These are phyloP conservation scores for Rhodotorula sphaerocarpa DNA, from an alignment of 768 basidiomycete species.

Conservation along the genomic window DNA sequence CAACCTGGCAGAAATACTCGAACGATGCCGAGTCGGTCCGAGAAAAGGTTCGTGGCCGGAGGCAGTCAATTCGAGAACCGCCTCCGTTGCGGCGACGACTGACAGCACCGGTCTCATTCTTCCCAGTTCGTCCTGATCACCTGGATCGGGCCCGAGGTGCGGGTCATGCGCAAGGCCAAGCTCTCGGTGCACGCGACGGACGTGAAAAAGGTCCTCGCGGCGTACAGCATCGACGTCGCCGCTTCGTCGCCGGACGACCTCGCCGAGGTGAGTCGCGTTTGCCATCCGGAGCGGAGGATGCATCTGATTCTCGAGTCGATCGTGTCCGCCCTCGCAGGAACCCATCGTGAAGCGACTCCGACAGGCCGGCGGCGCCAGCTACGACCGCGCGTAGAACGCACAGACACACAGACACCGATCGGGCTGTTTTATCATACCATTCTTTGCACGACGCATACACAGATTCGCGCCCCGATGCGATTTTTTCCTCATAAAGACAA, in stretches of 20 bases:
- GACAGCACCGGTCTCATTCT: background rate
- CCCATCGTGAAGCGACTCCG: slow-evolving; percentile 72
- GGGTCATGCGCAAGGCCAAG: slow-evolving; percentile 88
- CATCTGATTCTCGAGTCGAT: background rate
- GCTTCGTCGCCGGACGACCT: slow-evolving; percentile 76
- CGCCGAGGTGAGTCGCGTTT: slow-evolving; percentile 52
- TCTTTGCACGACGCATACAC: no score
- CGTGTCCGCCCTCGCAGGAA: slow-evolving; percentile 53
- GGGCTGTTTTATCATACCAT: no score
- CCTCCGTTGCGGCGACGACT: background rate
- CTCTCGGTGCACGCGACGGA: slow-evolving; percentile 84
- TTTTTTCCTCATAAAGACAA: no score
- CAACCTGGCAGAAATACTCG: slow-evolving; percentile 51
- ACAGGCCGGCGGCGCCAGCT: slow-evolving; percentile 56
- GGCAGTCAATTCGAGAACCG: no score
- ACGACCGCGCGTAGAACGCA: slow-evolving; percentile 34
- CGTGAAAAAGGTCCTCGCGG: slow-evolving; percentile 68
- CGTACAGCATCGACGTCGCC: slow-evolving; percentile 78
- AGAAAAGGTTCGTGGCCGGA: slow-evolving; percentile 54
- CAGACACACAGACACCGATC: no score
- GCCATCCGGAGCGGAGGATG: background rate
- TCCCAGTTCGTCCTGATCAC: slow-evolving; percentile 52
- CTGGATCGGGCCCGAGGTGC: slow-evolving; percentile 74
- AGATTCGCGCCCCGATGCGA: no score
- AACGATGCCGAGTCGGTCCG: slow-evolving; percentile 78